phyloP scores from a whole-genome alignment of 2,329 filamentous ascomycete genomes.

The Fusarium brevicatenulatum region DNA sequence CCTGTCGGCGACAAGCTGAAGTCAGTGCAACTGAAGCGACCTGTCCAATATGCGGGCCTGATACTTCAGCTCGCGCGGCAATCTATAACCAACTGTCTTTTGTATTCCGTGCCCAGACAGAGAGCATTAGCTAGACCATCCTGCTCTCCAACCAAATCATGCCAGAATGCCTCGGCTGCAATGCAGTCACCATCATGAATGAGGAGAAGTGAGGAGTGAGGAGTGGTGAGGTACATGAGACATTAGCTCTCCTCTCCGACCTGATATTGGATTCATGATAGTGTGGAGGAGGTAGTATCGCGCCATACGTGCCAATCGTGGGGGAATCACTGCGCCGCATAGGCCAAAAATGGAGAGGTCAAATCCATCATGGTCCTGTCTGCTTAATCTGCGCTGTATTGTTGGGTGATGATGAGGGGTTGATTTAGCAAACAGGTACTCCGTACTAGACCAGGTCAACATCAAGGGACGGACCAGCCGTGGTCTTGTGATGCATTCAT shows the following conservation, averaged over 20 bases:
- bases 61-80: neutral
- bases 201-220: neutral
- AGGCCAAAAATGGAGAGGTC: neutral
- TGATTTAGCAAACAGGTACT: slow-evolving; percentile 33
- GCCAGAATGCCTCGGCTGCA: slow-evolving; percentile 13
- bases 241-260: slow-evolving; percentile 29
- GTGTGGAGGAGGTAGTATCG: slow-evolving; percentile 34
- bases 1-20: slow-evolving; percentile 11
- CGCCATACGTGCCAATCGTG: slow-evolving; percentile 42
- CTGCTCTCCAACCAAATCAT: neutral
- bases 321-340: slow-evolving; percentile 35
- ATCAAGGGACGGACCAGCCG: slow-evolving; percentile 37
- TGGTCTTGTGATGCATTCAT: slow-evolving; percentile 42
- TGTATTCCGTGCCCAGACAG: neutral
- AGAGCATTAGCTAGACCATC: slow-evolving; percentile 8
- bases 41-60: neutral
- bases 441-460: slow-evolving; percentile 10
- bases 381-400: neutral
- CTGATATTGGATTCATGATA: slow-evolving; percentile 17
- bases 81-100: neutral
- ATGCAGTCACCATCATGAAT: slow-evolving; percentile 11
- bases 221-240: slow-evolving; percentile 25
- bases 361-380: neutral
- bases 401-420: slow-evolving; percentile 27
- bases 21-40: neutral